These are phyloP conservation scores for Tieghemiomyces parasiticus DNA, from an alignment of 192 early-diverging fungal genomes.

Conservation along the genomic window DNA sequence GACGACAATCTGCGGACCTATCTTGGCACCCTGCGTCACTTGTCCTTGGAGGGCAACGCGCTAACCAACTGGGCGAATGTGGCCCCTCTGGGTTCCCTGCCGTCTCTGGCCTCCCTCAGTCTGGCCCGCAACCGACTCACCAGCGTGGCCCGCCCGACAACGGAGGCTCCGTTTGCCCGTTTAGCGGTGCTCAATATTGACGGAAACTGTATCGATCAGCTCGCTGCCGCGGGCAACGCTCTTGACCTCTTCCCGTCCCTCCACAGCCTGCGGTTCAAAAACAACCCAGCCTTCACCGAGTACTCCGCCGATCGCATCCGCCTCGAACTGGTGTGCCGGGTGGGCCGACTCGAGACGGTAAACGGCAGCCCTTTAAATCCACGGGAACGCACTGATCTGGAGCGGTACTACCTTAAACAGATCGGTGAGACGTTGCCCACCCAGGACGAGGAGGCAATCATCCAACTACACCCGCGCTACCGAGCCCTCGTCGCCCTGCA, in stretches of 20 bases:
- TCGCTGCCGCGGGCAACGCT: not conserved
- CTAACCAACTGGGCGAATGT: constrained; percentile 12
- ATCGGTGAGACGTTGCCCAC: not conserved
- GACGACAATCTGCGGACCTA: not conserved
- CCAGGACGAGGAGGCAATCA: not conserved
- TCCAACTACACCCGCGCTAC: not conserved
- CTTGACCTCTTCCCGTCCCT: not conserved
- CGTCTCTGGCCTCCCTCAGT: constrained; percentile 11
- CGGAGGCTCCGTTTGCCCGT: constrained; percentile 1
- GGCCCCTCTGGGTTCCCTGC: constrained; percentile 8
- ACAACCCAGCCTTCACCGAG: not conserved
- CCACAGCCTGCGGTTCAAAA: not conserved
- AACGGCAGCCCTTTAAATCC: not conserved
- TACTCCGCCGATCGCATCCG: constrained; percentile 13
- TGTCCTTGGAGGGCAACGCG: constrained; percentile 19
- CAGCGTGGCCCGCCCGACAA: not conserved
- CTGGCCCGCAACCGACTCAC: constrained; percentile 16
- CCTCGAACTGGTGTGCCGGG: not conserved
- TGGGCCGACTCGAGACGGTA: constrained; percentile 13
- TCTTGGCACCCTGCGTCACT: constrained; percentile 11
- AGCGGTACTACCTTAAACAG: constrained; percentile 19
- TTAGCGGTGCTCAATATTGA: not conserved
- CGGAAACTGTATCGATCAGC: not conserved
- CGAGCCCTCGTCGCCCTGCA: not conserved
- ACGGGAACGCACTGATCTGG: constrained; percentile 25